Base-by-base conservation (phyloP, 805 yeast genomes). In the Teunomyces stri region DNA sequence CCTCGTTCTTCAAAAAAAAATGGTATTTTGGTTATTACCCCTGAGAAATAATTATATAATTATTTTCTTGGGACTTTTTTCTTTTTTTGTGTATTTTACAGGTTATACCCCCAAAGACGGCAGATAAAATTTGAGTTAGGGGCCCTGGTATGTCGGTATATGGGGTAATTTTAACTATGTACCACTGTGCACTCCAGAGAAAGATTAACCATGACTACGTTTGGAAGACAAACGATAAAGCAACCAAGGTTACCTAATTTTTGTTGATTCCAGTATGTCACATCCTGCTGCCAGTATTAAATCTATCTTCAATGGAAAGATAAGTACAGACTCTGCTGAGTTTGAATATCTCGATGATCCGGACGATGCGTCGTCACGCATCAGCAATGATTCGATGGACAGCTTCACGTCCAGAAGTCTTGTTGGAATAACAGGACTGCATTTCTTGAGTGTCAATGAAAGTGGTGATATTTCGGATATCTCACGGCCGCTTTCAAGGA, bases 401-500 rank as follows among this genome's bases (percentile, higher is more conserved):
- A 55, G 57, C 31, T n/a, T 40, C 15, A 52, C 58, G 16, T 60
- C 65, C 11, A 53, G 50, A 35, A 63, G 60, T 46, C 45, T 62
- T 9, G 51, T 52, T 33, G 33, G 44, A 3, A 48, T 53, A 30
- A 36, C 47, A 11, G 45, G 29, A 9, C 34, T 20, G 18, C 34
- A 28, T 2, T 13, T 10, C 34, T n/a, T 13, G n/a, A 11, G 13
- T 3, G 20, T 15, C 31, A 16, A 39, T 15, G 34, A 39, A 21
- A 27, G 25, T 21, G 21, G 43, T 18, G 34, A 29, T 4, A 28
- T 29, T 18, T 13, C 25, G 10, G 43, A 39, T 25, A 12, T 55
- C 29, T 80, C 87, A 1, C 70, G 87, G 38, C 85, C 86, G 0
- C 58, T 79, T 16, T 82, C 88, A 0, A 72, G 88, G 42, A 76